These are phyloP conservation scores for Corynascus novoguineensis DNA, from an alignment of 495 filamentous ascomycete species.

Conservation along the genomic window DNA sequence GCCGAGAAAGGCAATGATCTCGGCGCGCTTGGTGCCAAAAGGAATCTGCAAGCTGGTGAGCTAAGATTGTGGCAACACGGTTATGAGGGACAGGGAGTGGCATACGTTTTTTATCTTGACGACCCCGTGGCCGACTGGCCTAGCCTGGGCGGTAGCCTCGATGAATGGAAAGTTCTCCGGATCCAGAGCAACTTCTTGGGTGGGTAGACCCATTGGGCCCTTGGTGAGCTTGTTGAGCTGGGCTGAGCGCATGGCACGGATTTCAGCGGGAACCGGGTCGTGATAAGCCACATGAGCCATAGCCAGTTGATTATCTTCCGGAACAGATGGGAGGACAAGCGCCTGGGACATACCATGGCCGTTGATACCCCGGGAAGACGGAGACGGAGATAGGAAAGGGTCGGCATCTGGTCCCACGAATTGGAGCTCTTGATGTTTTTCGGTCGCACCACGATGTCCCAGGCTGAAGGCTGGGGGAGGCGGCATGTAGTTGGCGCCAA, in stretches of 20 bases:
- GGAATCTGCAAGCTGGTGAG: constrained; percentile 52
- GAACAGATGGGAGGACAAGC: neutral
- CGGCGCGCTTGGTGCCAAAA: constrained; percentile 58
- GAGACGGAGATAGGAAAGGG: constrained; percentile 6
- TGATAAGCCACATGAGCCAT: neutral
- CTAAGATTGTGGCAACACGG: neutral
- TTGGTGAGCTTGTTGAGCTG: constrained; percentile 28
- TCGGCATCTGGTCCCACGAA: neutral
- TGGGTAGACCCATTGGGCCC: constrained; percentile 23
- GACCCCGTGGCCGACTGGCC: constrained; percentile 23
- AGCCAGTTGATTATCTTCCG: neutral
- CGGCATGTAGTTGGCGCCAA: constrained; percentile 1
- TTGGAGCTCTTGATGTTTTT: neutral
- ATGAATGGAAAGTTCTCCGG: constrained; percentile 39
- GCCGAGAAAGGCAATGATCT: constrained; percentile 66
- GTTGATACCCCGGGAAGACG: neutral
- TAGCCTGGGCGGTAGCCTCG: constrained; percentile 25
- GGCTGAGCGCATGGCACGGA: constrained; percentile 23
- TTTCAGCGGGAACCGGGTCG: constrained; percentile 3
- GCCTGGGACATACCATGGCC: neutral
- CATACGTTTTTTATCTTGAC: constrained; percentile 36
- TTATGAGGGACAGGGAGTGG: neutral
- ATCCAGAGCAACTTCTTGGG: constrained; percentile 27
- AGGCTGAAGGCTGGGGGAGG: constrained; percentile 14
- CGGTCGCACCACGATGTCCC: neutral